phyloP scores from a whole-genome alignment of 768 basidiomycete species.

The Trametes punicea region DNA sequence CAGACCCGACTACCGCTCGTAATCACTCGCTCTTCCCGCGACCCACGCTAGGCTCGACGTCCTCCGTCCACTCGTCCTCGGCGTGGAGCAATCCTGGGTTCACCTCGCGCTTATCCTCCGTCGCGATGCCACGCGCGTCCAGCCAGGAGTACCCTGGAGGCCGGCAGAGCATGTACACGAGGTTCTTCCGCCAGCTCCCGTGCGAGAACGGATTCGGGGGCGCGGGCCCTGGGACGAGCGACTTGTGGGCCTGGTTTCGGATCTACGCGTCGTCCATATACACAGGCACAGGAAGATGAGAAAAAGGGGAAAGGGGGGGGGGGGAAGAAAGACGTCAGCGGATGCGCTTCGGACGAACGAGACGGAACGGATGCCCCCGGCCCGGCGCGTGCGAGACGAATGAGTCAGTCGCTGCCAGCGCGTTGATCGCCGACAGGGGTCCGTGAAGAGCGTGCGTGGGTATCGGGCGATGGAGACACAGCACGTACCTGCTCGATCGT shows the following conservation, averaged over 20 bases:
- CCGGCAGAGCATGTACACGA: conserved; percentile 73
- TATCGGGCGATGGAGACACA: conserved; percentile 18
- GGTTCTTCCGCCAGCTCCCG: conserved; percentile 70
- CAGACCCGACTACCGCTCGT: neutral
- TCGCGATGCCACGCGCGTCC: conserved; percentile 53
- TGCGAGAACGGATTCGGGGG: conserved; percentile 89
- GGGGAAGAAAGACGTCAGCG: conserved; percentile 3
- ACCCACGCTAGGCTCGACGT: conserved; percentile 22
- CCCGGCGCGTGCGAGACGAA: neutral
- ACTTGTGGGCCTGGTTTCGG: conserved; percentile 78
- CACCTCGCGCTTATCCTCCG: conserved; percentile 68
- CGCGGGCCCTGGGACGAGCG: conserved; percentile 56
- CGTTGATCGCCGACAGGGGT: conserved; percentile 16
- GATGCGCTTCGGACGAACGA: neutral
- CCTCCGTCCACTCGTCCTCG: conserved; percentile 25
- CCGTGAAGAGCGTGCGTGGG: conserved; percentile 14
- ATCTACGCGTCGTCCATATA: conserved; percentile 46
- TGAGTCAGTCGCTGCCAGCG: conserved; percentile 3
- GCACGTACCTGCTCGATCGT: conserved; percentile 89
- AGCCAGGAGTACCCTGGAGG: conserved; percentile 83
- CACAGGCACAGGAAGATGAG: neutral
- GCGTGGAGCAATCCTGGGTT: conserved; percentile 61
- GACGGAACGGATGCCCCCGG: neutral
- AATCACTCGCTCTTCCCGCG: conserved; percentile 15
- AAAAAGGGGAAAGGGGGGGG: neutral